Conservation (phyloP, 2,329 filamentous ascomycete species). For the Nemania bipapillata region DNA sequence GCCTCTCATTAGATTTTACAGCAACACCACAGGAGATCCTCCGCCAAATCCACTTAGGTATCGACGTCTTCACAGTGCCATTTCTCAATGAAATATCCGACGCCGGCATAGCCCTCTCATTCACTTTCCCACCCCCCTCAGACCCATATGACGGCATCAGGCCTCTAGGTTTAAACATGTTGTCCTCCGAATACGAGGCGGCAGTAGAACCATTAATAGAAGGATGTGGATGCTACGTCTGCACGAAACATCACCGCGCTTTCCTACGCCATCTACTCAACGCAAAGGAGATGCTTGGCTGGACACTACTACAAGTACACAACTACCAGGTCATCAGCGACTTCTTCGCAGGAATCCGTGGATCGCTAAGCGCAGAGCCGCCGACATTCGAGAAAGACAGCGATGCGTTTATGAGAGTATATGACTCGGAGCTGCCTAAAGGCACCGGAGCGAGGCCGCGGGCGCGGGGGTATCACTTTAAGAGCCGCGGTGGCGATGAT, state of each 20-base stretch:
- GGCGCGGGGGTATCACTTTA: constrained; percentile 84
- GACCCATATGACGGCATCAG: constrained; percentile 42
- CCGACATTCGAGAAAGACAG: constrained; percentile 68
- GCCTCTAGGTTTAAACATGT: constrained; percentile 82
- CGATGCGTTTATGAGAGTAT: constrained; percentile 61
- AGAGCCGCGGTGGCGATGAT: constrained; percentile 71
- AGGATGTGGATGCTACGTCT: constrained; percentile 83
- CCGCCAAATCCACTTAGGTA: constrained; percentile 76
- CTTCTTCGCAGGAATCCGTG: constrained; percentile 79
- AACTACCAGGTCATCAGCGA: constrained; percentile 78
- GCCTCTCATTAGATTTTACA: constrained; percentile 73
- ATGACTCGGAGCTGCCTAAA: constrained; percentile 76
- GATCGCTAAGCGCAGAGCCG: constrained; percentile 69
- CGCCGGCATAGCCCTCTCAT: constrained; percentile 83
- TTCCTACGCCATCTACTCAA: constrained; percentile 87
- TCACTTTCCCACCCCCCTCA: constrained; percentile 71
- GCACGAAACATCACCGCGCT: constrained; percentile 82
- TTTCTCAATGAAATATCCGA: constrained; percentile 82
- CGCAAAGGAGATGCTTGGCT: constrained; percentile 96
- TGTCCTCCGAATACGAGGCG: constrained; percentile 69
- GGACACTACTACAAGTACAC: constrained; percentile 91
- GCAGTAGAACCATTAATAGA: constrained; percentile 70
- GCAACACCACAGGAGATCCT: constrained; percentile 80
- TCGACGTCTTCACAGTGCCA: constrained; percentile 81
- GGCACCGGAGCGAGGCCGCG: constrained; percentile 82